Conservation (phyloP, 2,329 filamentous ascomycete genomes). For the Pseudocercospora musae region DNA sequence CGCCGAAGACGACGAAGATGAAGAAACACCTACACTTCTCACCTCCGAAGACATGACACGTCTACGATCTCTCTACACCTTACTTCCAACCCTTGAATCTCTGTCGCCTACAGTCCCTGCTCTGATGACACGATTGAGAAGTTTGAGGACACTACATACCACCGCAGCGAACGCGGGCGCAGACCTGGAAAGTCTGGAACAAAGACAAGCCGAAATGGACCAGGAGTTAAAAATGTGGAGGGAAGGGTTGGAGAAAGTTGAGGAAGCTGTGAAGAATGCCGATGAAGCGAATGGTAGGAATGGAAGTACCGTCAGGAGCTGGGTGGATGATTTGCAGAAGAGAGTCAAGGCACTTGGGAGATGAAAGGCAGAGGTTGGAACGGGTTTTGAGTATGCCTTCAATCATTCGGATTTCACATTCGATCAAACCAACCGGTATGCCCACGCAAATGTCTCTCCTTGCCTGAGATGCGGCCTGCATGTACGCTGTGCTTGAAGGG, state of each 20-base stretch:
- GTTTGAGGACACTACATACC: conserved; percentile 77
- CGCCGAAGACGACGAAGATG: conserved; percentile 33
- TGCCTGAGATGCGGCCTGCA: neutral
- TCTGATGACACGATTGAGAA: conserved; percentile 79
- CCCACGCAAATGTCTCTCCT: neutral
- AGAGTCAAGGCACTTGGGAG: conserved; percentile 56
- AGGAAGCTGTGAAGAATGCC: conserved; percentile 67
- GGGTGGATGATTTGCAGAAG: conserved; percentile 82
- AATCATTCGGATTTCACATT: neutral
- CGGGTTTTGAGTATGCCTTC: neutral
- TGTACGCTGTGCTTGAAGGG: neutral
- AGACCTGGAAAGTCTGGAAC: conserved; percentile 73
- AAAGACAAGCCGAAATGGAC: conserved; percentile 75
- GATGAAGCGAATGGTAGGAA: conserved; percentile 72
- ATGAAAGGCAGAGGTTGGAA: neutral
- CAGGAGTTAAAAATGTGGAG: conserved; percentile 83
- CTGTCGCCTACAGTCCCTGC: conserved; percentile 81
- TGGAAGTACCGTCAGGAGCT: conserved; percentile 77
- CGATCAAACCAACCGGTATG: neutral
- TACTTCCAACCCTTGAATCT: conserved; percentile 81
- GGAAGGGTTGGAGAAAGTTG: conserved; percentile 74
- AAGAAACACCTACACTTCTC: conserved; percentile 28
- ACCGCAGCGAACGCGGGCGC: conserved; percentile 79
- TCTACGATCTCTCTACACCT: conserved; percentile 86
- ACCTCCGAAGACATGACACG: conserved; percentile 70